These are phyloP conservation scores for Corymbia citriodora DNA, from an alignment of 441 rosid genomes.

Conservation along the genomic window DNA sequence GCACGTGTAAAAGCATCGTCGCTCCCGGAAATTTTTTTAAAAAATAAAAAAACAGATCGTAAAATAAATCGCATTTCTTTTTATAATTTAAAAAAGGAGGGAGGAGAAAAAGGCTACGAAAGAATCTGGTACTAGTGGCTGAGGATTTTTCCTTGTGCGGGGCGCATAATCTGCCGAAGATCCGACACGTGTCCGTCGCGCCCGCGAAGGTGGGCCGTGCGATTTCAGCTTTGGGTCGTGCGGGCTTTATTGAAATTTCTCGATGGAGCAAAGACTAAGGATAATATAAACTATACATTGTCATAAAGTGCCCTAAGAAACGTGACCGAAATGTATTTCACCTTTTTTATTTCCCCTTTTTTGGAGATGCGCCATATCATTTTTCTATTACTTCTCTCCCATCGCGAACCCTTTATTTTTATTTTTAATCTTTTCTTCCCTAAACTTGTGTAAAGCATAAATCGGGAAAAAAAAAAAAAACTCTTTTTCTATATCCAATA, in stretches of 20 bases:
- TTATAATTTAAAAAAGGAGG: neutral
- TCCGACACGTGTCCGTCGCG: conserved; percentile 16
- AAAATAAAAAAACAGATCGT: neutral
- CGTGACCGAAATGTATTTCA: neutral
- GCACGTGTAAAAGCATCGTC: conserved; percentile 12
- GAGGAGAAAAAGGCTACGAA: neutral
- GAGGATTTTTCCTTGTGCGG: conserved; percentile 11
- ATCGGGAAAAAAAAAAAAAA: neutral
- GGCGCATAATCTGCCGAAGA: neutral
- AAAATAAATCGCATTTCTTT: neutral
- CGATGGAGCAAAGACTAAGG: neutral
- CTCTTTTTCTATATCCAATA: neutral
- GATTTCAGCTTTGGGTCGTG: neutral
- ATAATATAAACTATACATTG: neutral
- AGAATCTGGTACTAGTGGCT: conserved; percentile 29
- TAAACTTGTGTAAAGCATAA: neutral
- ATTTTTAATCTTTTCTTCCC: too few relatives aligned
- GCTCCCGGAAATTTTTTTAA: neutral
- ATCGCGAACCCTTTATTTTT: neutral
- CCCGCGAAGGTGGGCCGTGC: neutral
- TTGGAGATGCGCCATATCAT: neutral
- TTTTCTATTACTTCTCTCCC: neutral
- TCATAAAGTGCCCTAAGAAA: neutral
- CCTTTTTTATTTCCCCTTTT: neutral
- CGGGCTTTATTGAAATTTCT: neutral